phyloP scores from a whole-genome alignment of 2,329 filamentous ascomycete genomes.

The Knufia petricola region DNA sequence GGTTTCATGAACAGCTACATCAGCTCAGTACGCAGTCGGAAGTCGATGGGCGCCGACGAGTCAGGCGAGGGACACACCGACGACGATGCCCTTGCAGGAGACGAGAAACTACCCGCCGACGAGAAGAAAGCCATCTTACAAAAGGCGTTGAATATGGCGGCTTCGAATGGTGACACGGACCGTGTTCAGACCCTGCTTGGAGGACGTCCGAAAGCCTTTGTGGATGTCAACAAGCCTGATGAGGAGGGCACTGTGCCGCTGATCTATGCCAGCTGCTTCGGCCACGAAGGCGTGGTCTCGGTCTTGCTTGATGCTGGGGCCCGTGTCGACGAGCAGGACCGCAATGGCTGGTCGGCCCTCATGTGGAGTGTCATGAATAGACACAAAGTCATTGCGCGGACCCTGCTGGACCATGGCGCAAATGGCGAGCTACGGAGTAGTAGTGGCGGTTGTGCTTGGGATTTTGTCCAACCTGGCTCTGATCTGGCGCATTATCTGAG shows the following conservation, averaged over 20 bases:
- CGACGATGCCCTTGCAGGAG: slow-evolving; percentile 67
- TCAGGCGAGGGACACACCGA: slow-evolving; percentile 57
- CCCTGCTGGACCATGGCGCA: slow-evolving; percentile 82
- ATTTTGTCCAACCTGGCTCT: slow-evolving; percentile 90
- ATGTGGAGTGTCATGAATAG: slow-evolving; percentile 99
- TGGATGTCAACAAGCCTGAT: slow-evolving; percentile 80
- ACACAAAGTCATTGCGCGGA: slow-evolving; percentile 90
- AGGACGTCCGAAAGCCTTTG: slow-evolving; percentile 62
- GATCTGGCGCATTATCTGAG: slow-evolving; percentile 94
- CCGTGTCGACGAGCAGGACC: slow-evolving; percentile 85
- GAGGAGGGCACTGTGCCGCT: slow-evolving; percentile 93
- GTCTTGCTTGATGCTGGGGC: slow-evolving; percentile 76
- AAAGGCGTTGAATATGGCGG: slow-evolving; percentile 84
- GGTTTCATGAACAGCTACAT: slow-evolving; percentile 88
- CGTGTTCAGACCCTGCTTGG: slow-evolving; percentile 66
- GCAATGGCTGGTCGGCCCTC: slow-evolving; percentile 91
- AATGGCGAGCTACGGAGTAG: slow-evolving; percentile 95
- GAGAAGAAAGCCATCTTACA: slow-evolving; percentile 78
- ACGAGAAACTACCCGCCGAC: slow-evolving; percentile 61
- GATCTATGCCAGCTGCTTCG: slow-evolving; percentile 97
- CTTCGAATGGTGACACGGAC: slow-evolving; percentile 86
- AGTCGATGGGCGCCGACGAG: slow-evolving; percentile 54
- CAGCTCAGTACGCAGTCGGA: slow-evolving; percentile 94
- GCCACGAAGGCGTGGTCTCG: slow-evolving; percentile 80
- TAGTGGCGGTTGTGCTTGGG: slow-evolving; percentile 84